Base-by-base conservation (phyloP, 305 asterid species). In the Fraxinus xanthoxyloides region DNA sequence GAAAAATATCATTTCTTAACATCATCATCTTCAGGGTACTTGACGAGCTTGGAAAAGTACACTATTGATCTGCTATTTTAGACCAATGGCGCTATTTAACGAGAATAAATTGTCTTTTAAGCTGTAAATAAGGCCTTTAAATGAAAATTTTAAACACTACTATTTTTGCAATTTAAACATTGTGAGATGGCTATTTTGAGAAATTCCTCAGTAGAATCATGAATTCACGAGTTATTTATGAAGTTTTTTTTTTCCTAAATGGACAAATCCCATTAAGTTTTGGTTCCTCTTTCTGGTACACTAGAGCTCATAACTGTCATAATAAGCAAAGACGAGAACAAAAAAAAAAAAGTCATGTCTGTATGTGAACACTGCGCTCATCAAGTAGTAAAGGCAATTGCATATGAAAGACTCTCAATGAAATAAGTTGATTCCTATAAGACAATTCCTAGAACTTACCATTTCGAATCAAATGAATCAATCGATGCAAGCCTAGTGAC, bases 381-480 rank as follows among this genome's bases (percentile, higher is more conserved):
- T 63, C 34, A 63, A 63, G 72, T 63, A 23, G 28, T 61, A 23
- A 61, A 61, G 70, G 70, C 23, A 63, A 24, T 24, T 24, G 31
- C 72, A 63, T 24, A 23, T 10, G 72, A 26, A 24, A 24, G 32
- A 30, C 72, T 63, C 72, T 63, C 72, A 24, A 24, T 63, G 72
- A 63, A 63, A 15, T 69, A 31, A 69, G 12, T 15, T 31, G 38
- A 69, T 13, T 15, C 40, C 75, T 10, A 15, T 2, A 69, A 69
- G 75, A 69, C 7, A 12, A 70, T 21, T 75, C n/a, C 2, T 9
- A 26, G 65, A 7, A 21, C 89, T 67, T 83, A 94, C 99, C 99
- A 96, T 91, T 94, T 94, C 32, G 99, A 96, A 84, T 96, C 99
- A 28, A 94, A 96, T 54, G 99, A 96, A 85, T 96, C 99, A 19